phyloP scores from a whole-genome alignment of 495 filamentous ascomycete species.

The Penicillium simplicissimum region DNA sequence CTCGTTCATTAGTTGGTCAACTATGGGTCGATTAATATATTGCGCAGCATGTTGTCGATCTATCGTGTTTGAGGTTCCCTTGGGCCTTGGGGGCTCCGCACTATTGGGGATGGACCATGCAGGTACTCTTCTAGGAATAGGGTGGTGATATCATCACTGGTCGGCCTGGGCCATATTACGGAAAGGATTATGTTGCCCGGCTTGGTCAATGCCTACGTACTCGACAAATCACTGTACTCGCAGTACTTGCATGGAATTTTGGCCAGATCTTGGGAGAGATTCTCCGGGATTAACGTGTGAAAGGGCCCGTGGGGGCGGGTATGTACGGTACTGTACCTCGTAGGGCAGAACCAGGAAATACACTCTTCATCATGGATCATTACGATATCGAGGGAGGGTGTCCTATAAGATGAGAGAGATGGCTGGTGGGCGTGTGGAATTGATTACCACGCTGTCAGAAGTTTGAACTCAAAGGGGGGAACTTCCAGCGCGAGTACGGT shows the following conservation, averaged over 20 bases:
- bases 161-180: no score
- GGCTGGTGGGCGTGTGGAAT: background rate
- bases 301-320: constrained; percentile 5
- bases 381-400: background rate
- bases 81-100: background rate
- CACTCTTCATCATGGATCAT: background rate
- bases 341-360: constrained; percentile 8
- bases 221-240: background rate
- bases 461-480: background rate
- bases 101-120: constrained; percentile 12
- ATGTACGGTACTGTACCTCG: constrained; percentile 3
- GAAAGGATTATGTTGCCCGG: no score
- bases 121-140: constrained; percentile 3
- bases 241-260: background rate
- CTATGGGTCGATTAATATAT: background rate
- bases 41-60: background rate
- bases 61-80: background rate
- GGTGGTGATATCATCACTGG: background rate
- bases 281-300: background rate
- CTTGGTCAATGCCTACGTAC: background rate
- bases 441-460: background rate
- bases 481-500: background rate
- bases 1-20: background rate
- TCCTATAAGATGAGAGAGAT: background rate
- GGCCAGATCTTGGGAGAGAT: background rate